These are phyloP conservation scores for Noccaea caerulescens DNA, from an alignment of 345 rosid species.

Conservation along the genomic window DNA sequence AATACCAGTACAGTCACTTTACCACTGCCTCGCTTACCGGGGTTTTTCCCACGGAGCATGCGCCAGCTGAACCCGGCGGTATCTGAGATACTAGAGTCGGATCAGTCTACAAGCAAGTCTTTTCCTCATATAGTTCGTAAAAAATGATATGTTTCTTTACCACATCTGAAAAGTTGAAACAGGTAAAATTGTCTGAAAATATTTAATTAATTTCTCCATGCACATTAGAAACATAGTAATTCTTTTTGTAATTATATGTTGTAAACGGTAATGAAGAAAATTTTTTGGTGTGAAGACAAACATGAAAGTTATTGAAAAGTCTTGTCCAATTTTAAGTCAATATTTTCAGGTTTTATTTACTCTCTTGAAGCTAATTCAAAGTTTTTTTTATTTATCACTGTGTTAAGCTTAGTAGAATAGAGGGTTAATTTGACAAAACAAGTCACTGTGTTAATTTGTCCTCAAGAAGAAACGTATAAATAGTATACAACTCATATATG, in stretches of 20 bases:
- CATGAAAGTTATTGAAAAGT: too few relatives aligned
- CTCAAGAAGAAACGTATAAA: not conserved
- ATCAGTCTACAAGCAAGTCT: constrained; percentile 1
- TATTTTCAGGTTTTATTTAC: not conserved
- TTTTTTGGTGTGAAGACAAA: not conserved
- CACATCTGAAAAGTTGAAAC: not conserved
- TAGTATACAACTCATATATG: constrained; percentile 7
- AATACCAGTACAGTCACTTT: constrained; percentile 2
- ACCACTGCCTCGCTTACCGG: constrained; percentile 25
- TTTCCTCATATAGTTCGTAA: not conserved
- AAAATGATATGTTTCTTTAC: not conserved
- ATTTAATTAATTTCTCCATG: constrained; percentile 1
- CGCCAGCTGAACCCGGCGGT: not conserved
- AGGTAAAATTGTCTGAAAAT: not conserved
- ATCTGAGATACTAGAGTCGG: not conserved
- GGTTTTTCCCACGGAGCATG: not conserved
- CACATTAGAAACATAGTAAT: not conserved
- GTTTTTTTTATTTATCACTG: not conserved
- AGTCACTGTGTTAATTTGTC: not conserved
- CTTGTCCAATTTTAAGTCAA: not conserved
- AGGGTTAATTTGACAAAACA: not conserved
- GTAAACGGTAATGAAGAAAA: not conserved
- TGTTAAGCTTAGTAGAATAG: not conserved
- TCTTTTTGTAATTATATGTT: not conserved
- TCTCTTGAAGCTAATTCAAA: not conserved